Conservation (phyloP, 148 eudicot species). For the Rhododendron henanense region DNA sequence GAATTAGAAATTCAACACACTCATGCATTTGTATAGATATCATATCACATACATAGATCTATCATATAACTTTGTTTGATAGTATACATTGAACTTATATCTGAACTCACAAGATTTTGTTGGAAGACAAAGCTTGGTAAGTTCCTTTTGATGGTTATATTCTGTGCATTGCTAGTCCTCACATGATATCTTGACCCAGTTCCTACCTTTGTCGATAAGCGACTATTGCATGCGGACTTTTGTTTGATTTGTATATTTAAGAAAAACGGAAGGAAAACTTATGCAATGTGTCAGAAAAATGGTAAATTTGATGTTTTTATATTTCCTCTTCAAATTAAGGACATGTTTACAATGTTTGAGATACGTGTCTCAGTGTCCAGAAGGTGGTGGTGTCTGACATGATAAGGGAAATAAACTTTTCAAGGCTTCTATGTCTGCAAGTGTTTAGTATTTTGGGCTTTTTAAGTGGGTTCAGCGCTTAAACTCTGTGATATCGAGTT, state of each 20-base stretch:
- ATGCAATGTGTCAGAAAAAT: not conserved
- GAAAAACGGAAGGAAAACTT: not conserved
- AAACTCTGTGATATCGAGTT: not conserved
- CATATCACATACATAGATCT: not conserved
- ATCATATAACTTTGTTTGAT: not conserved
- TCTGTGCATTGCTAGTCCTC: too few species aligned
- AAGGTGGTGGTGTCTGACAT: not conserved
- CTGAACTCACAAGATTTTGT: not conserved
- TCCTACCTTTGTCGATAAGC: not conserved
- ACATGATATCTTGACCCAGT: not conserved
- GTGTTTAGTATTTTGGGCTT: not conserved
- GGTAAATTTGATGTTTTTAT: not conserved
- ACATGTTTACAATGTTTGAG: not conserved
- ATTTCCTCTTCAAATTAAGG: not conserved
- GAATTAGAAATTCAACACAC: not conserved
- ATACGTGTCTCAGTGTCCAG: not conserved
- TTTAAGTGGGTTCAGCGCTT: not conserved
- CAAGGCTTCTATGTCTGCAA: not conserved
- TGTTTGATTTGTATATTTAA: not conserved
- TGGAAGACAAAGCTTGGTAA: not conserved
- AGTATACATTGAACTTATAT: not conserved
- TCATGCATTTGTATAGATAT: not conserved
- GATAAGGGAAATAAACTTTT: not conserved
- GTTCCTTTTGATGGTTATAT: not conserved
- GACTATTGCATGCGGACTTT: not conserved